Evolutionary conservation across 768 basidiomycete species (phyloP), one percentile per base, ranked within the genome.

Genomic region (Boletus rufocinnamomeus): DNA sequence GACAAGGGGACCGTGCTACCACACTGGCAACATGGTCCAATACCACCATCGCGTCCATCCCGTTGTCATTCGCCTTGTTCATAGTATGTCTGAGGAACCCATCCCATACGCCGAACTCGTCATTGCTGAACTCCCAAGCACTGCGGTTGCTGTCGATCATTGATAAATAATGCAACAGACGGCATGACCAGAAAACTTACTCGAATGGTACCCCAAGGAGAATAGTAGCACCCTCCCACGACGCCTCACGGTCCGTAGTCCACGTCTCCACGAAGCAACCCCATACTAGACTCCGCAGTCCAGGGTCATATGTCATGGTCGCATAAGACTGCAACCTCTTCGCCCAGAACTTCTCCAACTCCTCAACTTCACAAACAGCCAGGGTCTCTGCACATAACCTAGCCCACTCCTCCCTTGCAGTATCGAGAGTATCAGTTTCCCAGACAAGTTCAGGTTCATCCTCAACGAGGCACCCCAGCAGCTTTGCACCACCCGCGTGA

Each of bases 81-180:
- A 84, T 75, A 0, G 82, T 75, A 52, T 77, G 75, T 11, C 73
- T 74, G 21, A 90, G 74, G 60, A 88, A 76, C 3, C 75, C 69
- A 52, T 88, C 83, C 90, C 90, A 93, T 23, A 70, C 65, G 4
- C 74, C 72, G 28, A 82, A 77, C 35, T 89, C 87, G 11, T 83
- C 82, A 28, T 77, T 77, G 19, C 66, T 73, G 57, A 85, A 70
- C 34, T 82, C 80, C 84, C 85, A 89, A 11, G 75, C 63, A 63
- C 74, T 74, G 23, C 71, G 67, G 50, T 76, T 75, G 30, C 81
- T 80, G 59, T 56, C 27, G 38, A 46, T 34, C 38, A 30, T 57
- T 7, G 2, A 55, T 56, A 50, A 62, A 63, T 40, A 62, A 35
- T 50, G 40, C 27, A 48, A 48, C 28, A 48, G 9, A 43, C 7